phyloP scores from a whole-genome alignment of 2,329 filamentous ascomycete genomes.

The Seiridium cupressi region DNA sequence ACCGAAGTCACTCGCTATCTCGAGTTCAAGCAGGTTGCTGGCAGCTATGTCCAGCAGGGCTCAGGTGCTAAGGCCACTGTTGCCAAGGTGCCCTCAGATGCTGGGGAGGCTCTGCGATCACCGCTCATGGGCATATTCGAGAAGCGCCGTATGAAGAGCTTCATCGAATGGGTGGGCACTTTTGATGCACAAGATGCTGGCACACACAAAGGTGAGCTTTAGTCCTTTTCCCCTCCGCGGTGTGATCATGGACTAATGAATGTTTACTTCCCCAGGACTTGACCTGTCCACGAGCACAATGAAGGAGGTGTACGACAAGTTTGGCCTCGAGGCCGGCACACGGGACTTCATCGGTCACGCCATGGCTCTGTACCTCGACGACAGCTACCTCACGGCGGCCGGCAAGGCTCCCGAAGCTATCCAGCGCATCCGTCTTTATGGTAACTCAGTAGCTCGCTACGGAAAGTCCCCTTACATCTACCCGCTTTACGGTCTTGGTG shows the following conservation, averaged over 20 bases:
- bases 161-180: constrained; percentile 90
- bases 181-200: constrained; percentile 80
- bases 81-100: constrained; percentile 95
- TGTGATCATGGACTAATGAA: neutral
- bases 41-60: constrained; percentile 94
- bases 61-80: constrained; percentile 80
- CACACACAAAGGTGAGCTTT: constrained; percentile 78
- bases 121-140: constrained; percentile 97
- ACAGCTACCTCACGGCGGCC: constrained; percentile 74
- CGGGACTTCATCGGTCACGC: constrained; percentile 97
- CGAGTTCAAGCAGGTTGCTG: constrained; percentile 92
- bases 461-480: constrained; percentile 99
- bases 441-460: constrained; percentile 95
- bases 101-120: constrained; percentile 83
- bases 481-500: constrained; percentile 93
- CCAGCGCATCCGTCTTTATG: constrained; percentile 91
- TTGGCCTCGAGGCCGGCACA: constrained; percentile 83
- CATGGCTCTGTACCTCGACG: constrained; percentile 93
- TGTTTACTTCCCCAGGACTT: constrained; percentile 56
- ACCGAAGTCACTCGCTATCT: constrained; percentile 89
- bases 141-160: constrained; percentile 95
- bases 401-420: constrained; percentile 82
- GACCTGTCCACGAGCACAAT: constrained; percentile 78
- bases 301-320: constrained; percentile 99
- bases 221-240: too few relatives aligned